Base-by-base conservation (phyloP, 345 rosid species). In the Hibiscus syriacus region DNA sequence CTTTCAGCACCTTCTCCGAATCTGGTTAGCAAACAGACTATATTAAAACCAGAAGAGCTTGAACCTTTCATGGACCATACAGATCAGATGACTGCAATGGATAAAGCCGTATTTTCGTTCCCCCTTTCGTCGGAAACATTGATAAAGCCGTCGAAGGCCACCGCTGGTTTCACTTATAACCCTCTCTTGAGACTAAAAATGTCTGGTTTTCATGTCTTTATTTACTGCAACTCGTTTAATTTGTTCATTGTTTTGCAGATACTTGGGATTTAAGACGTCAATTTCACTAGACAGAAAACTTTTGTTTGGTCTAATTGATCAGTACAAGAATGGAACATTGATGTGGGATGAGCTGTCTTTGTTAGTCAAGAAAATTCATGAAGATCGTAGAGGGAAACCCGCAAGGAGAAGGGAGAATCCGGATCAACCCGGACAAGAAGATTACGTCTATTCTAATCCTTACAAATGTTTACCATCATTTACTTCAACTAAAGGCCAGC, bases 1-100 rank as follows among this genome's bases (percentile, higher is more conserved):
- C 78, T 93, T 46, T 67, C 72, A 20, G 72, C 75, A 0, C 67
- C 92, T 27, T 93, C 83, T 83, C 96, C 87, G 36, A 88, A 90
- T 68, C 56, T 90, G 86, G 80, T 77, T 14, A 69, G 69, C 50
- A 82, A 83, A 67, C 81, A 80, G 64, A 72, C 74, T 0, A 38
- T 83, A 60, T 23, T 83, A 48, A 43, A 55, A 25, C 46, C 78
- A 16, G 70, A 70, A 0, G 84, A 80, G 16, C 71, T 83, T 16
- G 20, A 59, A 59, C 74, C 71, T 13, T 80, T 83, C 64, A 73
- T 71, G 55, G 74, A 82, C 9, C 75, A 82, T 57, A 72, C 81
- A 49, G 67, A 73, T 55, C 78, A 76, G 58, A 80, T 80, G 84
- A 84, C 86, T 9, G 84, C 86, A 23, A 53, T 83, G 54, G 86